Conservation (phyloP, 2,329 filamentous ascomycete species). For the Lachnellula suecica region DNA sequence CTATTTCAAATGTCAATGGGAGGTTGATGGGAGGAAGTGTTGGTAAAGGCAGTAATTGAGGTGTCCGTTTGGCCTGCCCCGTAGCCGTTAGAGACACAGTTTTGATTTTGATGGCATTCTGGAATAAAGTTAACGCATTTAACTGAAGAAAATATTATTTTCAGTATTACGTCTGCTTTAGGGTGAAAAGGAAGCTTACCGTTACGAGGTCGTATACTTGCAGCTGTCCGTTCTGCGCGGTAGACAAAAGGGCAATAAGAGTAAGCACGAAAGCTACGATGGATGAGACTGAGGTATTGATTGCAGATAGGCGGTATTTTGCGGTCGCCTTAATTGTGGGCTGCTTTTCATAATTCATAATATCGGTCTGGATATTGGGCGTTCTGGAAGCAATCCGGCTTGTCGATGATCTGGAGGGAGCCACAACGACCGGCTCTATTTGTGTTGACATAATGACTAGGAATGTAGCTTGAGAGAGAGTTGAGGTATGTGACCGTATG, state of each 20-base stretch:
- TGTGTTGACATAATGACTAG: no score
- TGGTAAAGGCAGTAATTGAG: neutral
- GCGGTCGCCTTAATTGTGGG: no score
- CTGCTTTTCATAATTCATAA: no score
- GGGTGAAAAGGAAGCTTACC: conserved; percentile 2
- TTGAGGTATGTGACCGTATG: no score
- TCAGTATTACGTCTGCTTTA: neutral
- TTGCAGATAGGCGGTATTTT: conserved; percentile 2
- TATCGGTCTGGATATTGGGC: no score
- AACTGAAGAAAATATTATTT: conserved; percentile 7
- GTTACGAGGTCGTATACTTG: conserved; percentile 9
- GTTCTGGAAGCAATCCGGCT: no score
- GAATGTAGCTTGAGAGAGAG: no score
- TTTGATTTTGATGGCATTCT: conserved; percentile 18
- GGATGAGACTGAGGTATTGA: conserved; percentile 8
- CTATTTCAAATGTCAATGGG: conserved; percentile 8
- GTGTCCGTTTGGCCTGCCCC: neutral
- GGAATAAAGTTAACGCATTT: conserved; percentile 18
- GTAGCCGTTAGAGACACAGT: conserved; percentile 3
- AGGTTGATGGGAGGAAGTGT: neutral
- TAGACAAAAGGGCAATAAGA: conserved; percentile 10
- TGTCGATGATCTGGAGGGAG: no score
- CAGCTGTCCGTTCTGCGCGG: conserved; percentile 5
- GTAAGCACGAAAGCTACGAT: conserved; percentile 16
- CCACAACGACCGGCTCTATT: no score